Evolutionary conservation across 2,329 filamentous ascomycete species (phyloP), one percentile per base, ranked within the genome.

Genomic region (Parasarocladium wereldwijsianum): DNA sequence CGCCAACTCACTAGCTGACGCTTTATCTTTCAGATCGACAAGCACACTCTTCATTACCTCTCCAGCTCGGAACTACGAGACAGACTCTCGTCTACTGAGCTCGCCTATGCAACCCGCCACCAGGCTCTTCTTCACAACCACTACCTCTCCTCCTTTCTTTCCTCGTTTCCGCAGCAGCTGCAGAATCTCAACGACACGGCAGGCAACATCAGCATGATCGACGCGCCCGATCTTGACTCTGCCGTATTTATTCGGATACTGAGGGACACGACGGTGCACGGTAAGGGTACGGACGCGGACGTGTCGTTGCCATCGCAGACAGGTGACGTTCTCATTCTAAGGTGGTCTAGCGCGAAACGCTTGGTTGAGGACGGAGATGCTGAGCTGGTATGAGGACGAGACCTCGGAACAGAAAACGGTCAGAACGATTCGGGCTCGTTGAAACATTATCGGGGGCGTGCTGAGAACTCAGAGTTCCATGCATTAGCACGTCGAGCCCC

Each of bases 141-240:
- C 54, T 96, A 93, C 55, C 64, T 80, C 5, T 69, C 76, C 1
- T 87, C 82, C 1, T 98, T 98, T 46, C 64, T 98, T 11, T 67
- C 66, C 0, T 73, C 78, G 9, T 94, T 98, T 43, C 90, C 90
- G 1, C 57, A 70, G 10, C 64, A 71, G 26, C 54, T 98, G 43
- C 79, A 87, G 51, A 76, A 85, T 40, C 60, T 98, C 32, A 92
- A 96, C 54, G 90, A 98, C 57, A 82, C 80, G 10, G 76, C 80
- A 0, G 87, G 85, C 17, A 86, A 86, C 8, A 76, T 87, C 33
- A 85, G 71, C 56, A 98, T 98, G 90, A 72, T 96, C 17, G 85
- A 93, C 46, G 64, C 70, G 3, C 90, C 90, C 0, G 90, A 96
- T 49, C 57, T 74, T 27, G 80, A 90, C 36, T 65, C 70, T 2